Base-by-base conservation (phyloP, 73 alveolate genomes). In the Effrenium voratum region DNA sequence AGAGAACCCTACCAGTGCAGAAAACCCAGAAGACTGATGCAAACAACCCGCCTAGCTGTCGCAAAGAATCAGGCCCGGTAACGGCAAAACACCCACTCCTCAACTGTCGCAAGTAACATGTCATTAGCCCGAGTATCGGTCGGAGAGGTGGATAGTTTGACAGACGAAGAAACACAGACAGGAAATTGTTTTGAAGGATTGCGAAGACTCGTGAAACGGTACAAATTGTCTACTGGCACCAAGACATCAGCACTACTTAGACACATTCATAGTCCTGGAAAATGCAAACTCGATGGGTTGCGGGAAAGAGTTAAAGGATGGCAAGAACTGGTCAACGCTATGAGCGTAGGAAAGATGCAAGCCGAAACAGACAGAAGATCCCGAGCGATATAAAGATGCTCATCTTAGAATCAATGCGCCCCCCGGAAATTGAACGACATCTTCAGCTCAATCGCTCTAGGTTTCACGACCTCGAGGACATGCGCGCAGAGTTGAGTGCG, bases 161-260 rank as follows among this genome's bases (percentile, higher is more conserved):
- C 0, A 30, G 45, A 50, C 79, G 52, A 83, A 59, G 6, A 26
- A 2, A 41, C 55, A 16, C 93, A 83, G 32, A 43, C 52, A 10
- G 22, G 68, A 46, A 0, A 83, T 2, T 34, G 94, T 43, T 5
- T 57, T 2, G 94, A 86, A 59, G 82, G 60, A 24, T 63, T 59
- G 83, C 6, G 94, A 6, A 36, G 77, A 16, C 68, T 41, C 15
- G 34, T 32, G 15, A 13, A 49, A 0, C n/a, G 94, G 16, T 86
- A 43, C 49, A 83, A 86, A 63, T 83, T 83, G 0, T 59, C 94
- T 5, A 59, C 94, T 5, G 94, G 94, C 34, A 83, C 79, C 24
- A 55, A 68, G 47, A 57, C 40, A 36, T 15, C 32, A 12, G 2
- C 47, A 40, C 63, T 86, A 3, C 47, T 86, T 32, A 41, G 93